Evolutionary conservation across 1,284 basidiomycete species (phyloP).

Genomic region (Garcileccinum viscosum): DNA sequence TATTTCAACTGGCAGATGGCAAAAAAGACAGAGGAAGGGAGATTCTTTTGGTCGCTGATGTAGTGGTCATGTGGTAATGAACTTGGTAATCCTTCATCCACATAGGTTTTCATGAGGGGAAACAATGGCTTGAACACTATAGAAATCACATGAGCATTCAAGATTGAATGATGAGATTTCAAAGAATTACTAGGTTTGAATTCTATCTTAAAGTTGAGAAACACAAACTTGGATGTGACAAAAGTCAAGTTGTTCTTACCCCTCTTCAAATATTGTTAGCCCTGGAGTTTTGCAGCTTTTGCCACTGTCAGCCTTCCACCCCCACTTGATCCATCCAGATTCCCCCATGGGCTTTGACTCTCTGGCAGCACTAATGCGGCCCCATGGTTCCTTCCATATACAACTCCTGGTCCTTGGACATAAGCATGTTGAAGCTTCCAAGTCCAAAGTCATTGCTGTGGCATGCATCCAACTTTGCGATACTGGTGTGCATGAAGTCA

Average conservation of each 20-base stretch:
- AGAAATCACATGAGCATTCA: no score
- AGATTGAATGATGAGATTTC: no score
- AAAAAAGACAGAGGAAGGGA: background rate
- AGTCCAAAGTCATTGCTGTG: conserved; percentile 26
- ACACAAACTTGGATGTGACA: no score
- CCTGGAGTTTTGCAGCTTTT: no score
- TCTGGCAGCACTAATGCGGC: conserved; percentile 10
- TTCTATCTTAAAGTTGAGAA: no score
- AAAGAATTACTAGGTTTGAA: no score
- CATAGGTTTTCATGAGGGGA: no score
- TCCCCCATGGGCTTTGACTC: conserved; percentile 7
- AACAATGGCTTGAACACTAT: no score
- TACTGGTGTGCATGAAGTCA: conserved; percentile 26
- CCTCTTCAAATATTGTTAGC: no score
- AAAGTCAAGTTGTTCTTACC: conserved; percentile 1
- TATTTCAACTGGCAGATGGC: background rate
- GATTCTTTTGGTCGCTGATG: background rate
- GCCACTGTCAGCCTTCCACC: conserved; percentile 14
- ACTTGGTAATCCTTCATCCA: no score
- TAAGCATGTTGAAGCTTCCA: conserved; percentile 25
- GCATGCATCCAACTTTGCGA: conserved; percentile 27
- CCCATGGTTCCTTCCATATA: conserved; percentile 30
- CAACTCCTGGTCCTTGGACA: conserved; percentile 33
- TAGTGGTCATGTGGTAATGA: background rate
- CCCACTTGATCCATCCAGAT: conserved; percentile 8